phyloP scores from a whole-genome alignment of 2,329 filamentous ascomycete genomes.

The Escovopsis sp. region DNA sequence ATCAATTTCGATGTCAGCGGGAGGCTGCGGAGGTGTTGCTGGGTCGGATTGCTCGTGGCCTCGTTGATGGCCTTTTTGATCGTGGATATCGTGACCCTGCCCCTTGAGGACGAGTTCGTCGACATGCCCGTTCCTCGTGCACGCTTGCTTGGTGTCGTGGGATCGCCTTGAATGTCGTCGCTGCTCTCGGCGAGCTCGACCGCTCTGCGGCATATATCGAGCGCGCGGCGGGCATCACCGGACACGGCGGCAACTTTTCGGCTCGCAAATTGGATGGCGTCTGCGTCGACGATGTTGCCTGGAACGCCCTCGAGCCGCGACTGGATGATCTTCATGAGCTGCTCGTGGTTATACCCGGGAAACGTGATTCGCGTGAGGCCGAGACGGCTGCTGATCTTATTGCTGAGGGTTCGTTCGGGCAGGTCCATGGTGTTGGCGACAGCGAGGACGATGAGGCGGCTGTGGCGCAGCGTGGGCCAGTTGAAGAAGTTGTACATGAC shows the following conservation, averaged over 20 bases:
- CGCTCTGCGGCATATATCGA: conserved; percentile 89
- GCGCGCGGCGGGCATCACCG: conserved; percentile 77
- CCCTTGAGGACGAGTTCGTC: conserved; percentile 12
- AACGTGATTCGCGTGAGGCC: conserved; percentile 89
- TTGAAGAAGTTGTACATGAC: conserved; percentile 99
- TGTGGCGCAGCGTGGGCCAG: conserved; percentile 86
- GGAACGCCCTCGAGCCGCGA: conserved; percentile 82
- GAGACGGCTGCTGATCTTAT: conserved; percentile 90
- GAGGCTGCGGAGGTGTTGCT: conserved; percentile 72
- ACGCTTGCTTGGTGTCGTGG: conserved; percentile 47
- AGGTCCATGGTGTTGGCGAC: conserved; percentile 99
- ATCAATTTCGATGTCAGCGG: conserved; percentile 74
- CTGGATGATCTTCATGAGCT: conserved; percentile 93
- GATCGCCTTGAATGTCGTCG: conserved; percentile 31
- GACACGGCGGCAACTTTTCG: conserved; percentile 94
- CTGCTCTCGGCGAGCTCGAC: conserved; percentile 79
- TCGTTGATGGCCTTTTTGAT: conserved; percentile 92
- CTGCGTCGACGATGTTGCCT: conserved; percentile 76
- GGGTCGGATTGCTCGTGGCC: conserved; percentile 80
- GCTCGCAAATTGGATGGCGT: conserved; percentile 90
- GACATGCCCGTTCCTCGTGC: conserved; percentile 13
- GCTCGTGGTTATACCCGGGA: conserved; percentile 90
- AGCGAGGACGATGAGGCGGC: conserved; percentile 83
- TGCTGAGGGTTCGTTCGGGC: conserved; percentile 86
- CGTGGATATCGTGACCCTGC: conserved; percentile 75